A percentile compares a stretch with the other conserved stretches of the same genome.
phyloP scores from a whole-genome alignment of 176 grass and related monocot genomes.

The Stipa capillata region DNA sequence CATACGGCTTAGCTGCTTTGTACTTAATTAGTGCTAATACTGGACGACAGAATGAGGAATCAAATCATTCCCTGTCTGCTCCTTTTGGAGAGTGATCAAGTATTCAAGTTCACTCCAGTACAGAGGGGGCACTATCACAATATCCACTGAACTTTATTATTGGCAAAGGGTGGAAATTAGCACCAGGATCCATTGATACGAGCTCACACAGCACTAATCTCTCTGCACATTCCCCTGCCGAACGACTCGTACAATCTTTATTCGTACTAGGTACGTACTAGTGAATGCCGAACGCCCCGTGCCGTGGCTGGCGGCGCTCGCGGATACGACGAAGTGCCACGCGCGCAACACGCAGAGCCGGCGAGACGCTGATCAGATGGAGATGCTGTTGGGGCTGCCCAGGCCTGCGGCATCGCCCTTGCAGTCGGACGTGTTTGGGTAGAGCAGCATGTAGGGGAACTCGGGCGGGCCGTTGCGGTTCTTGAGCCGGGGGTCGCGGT shows the following conservation, averaged over 20 bases:
- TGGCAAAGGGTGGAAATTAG: background rate
- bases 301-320: background rate
- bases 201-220: background rate
- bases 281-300: background rate
- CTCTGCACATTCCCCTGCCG: background rate
- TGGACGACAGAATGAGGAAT: too few relatives aligned
- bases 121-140: too few relatives aligned
- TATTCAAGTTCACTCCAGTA: too few relatives aligned
- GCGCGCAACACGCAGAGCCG: background rate
- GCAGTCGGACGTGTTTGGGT: conserved; percentile 62
- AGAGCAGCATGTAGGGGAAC: conserved; percentile 68
- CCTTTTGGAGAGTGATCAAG: too few relatives aligned
- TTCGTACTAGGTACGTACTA: background rate
- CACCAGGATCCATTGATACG: background rate
- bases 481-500: conserved; percentile 25
- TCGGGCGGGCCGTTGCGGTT: conserved; percentile 52
- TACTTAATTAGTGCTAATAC: too few relatives aligned
- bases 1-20: too few relatives aligned
- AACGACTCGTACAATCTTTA: background rate
- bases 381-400: conserved; percentile 82
- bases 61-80: too few relatives aligned
- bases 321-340: too few relatives aligned
- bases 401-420: conserved; percentile 30
- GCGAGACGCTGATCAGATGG: conserved; percentile 38
- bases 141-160: conserved; percentile 6